A percentile compares a stretch with the other conserved stretches of the same genome.
Evolutionary conservation across 768 basidiomycete genomes (phyloP).

Genomic region (Pulveroboletus sp.): DNA sequence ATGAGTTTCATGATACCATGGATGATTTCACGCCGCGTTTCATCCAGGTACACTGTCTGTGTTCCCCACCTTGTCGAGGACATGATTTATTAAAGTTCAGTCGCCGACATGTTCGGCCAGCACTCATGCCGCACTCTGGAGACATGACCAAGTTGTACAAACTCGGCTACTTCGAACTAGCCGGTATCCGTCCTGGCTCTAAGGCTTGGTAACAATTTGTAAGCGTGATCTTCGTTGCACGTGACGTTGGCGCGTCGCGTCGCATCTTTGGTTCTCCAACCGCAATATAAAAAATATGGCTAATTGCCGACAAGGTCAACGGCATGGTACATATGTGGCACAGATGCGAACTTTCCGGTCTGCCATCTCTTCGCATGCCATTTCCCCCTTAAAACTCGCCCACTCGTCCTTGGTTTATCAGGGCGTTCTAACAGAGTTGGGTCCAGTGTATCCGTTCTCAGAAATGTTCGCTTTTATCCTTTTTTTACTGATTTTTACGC

Average conservation of each 20-base stretch:
- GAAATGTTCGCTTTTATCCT: slow-evolving; percentile 12
- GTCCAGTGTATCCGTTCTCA: neutral
- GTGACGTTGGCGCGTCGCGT: slow-evolving; percentile 19
- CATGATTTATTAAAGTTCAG: no score
- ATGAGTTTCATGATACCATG: no score
- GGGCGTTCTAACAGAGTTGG: slow-evolving; percentile 1
- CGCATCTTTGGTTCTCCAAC: neutral
- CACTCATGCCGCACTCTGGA: no score
- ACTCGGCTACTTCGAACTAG: no score
- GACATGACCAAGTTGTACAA: no score
- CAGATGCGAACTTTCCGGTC: neutral
- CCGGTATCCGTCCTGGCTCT: no score
- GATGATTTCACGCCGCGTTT: no score
- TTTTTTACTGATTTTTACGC: slow-evolving; percentile 5
- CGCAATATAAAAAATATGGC: slow-evolving; percentile 2
- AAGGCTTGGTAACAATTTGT: no score
- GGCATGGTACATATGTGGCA: slow-evolving; percentile 25
- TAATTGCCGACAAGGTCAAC: slow-evolving; percentile 22
- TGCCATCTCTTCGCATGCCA: slow-evolving; percentile 1
- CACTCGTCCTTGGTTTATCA: slow-evolving; percentile 1
- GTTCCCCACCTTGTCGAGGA: no score
- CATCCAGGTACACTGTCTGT: no score
- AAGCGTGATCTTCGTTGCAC: slow-evolving; percentile 25
- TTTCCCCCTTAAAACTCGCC: slow-evolving; percentile 1
- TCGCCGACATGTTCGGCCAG: no score